Conservation (phyloP, 2,329 filamentous ascomycete species). For the Nemania serpens region DNA sequence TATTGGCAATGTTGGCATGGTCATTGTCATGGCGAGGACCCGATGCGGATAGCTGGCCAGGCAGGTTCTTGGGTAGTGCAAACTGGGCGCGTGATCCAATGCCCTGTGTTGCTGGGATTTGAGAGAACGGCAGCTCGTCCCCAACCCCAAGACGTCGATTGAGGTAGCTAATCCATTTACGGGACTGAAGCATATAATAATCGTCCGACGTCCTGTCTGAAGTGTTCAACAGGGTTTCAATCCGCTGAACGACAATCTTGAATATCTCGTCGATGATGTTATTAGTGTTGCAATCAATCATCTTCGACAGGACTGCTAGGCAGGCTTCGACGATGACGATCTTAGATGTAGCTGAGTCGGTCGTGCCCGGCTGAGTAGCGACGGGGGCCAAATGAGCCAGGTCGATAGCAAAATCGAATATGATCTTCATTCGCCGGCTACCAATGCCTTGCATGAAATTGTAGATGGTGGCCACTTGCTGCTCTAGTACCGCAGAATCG, state of each 20-base stretch:
- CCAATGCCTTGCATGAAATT: conserved; percentile 36
- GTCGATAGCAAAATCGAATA: conserved; percentile 15
- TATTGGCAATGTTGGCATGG: conserved; percentile 49
- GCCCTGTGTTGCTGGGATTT: conserved; percentile 7
- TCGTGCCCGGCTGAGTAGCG: neutral
- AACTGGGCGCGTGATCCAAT: conserved; percentile 37
- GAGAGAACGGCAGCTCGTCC: conserved; percentile 23
- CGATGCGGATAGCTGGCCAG: conserved; percentile 40
- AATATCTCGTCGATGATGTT: conserved; percentile 42
- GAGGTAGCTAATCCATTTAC: conserved; percentile 42
- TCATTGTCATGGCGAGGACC: conserved; percentile 56
- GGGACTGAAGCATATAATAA: conserved; percentile 39
- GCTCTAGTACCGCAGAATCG: conserved; percentile 47
- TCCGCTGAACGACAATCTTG: conserved; percentile 25
- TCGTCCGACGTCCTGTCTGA: conserved; percentile 23
- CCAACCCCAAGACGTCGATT: conserved; percentile 41
- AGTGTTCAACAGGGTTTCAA: conserved; percentile 14
- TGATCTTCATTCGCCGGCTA: conserved; percentile 9
- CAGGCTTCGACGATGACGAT: conserved; percentile 38
- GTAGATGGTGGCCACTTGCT: conserved; percentile 44
- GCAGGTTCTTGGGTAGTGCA: conserved; percentile 40
- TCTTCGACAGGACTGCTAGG: conserved; percentile 41
- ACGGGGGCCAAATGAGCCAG: neutral
- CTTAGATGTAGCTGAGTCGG: conserved; percentile 7
- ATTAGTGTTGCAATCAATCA: conserved; percentile 45